phyloP scores from a whole-genome alignment of 2,329 filamentous ascomycete species.

The Aureobasidium sp. region DNA sequence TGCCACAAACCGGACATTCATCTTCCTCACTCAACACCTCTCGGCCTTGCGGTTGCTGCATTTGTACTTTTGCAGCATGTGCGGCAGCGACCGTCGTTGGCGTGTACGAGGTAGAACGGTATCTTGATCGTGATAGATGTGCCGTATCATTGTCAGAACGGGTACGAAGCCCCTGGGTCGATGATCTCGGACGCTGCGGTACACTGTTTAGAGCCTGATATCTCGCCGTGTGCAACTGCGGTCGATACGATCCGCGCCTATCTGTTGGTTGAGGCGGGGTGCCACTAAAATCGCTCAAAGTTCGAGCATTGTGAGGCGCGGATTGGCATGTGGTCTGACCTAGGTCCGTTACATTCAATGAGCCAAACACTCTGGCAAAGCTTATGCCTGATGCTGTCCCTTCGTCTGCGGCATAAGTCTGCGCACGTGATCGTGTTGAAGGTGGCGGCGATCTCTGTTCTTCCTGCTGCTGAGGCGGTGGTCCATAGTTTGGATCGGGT shows the following conservation, averaged over 20 bases:
- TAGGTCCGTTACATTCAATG: not conserved
- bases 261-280: not conserved
- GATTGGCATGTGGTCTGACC: constrained; percentile 1
- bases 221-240: constrained; percentile 8
- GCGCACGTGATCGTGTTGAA: constrained; percentile 17
- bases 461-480: constrained; percentile 17
- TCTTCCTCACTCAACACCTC: constrained; percentile 55
- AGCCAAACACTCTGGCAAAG: constrained; percentile 11
- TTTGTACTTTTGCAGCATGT: not conserved
- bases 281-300: not conserved
- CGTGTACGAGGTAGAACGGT: not conserved
- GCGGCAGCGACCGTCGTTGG: not conserved
- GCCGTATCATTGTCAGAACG: constrained; percentile 10
- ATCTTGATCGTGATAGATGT: constrained; percentile 1
- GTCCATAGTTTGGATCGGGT: constrained; percentile 46
- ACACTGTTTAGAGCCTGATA: constrained; percentile 13
- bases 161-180: constrained; percentile 1
- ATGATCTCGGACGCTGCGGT: constrained; percentile 1
- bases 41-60: not conserved
- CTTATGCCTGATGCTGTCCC: not conserved
- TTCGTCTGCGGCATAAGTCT: constrained; percentile 7
- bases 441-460: constrained; percentile 11
- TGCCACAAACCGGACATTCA: constrained; percentile 70
- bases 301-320: constrained; percentile 6
- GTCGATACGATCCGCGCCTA: constrained; percentile 6